Evolutionary conservation across 306 rosid species (phyloP).

Genomic region (Gynostemma pentaphyllum): DNA sequence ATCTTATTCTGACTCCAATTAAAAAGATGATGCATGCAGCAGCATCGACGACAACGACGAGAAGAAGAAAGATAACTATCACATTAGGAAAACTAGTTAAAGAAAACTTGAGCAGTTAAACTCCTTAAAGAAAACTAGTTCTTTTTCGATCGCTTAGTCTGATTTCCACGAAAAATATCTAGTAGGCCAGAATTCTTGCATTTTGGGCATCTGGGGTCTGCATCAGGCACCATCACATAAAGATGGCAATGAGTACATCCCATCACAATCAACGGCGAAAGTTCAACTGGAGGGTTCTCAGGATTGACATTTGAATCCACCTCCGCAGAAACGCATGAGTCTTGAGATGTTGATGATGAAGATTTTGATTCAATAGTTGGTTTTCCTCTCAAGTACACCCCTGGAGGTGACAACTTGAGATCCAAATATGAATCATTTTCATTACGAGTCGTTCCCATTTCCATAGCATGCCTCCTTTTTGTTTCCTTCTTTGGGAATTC

Average conservation of each 20-base stretch:
- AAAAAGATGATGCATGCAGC: not conserved
- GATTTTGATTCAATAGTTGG: not conserved
- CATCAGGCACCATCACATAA: slow-evolving; percentile 9
- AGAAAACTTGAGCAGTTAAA: not conserved
- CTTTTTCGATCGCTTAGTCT: not conserved
- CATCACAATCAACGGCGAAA: slow-evolving; percentile 7
- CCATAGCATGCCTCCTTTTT: not conserved
- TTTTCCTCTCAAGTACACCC: slow-evolving; percentile 1
- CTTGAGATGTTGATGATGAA: slow-evolving; percentile 13
- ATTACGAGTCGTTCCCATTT: not conserved
- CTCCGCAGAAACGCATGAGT: slow-evolving; percentile 11
- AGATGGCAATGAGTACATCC: slow-evolving; percentile 10
- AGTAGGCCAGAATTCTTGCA: slow-evolving; percentile 9
- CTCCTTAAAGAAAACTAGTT: not conserved
- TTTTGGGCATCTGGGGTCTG: slow-evolving; percentile 13
- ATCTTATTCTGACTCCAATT: not conserved
- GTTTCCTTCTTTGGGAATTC: not conserved
- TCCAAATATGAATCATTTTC: slow-evolving; percentile 6
- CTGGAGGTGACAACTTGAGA: slow-evolving; percentile 13
- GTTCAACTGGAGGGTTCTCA: not conserved
- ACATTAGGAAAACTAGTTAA: not conserved
- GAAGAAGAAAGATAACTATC: not conserved
- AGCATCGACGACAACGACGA: not conserved
- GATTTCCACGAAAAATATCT: not conserved
- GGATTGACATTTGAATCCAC: not conserved